Evolutionary conservation across 345 rosid genomes (phyloP).

Genomic region (Ricinus communis): DNA sequence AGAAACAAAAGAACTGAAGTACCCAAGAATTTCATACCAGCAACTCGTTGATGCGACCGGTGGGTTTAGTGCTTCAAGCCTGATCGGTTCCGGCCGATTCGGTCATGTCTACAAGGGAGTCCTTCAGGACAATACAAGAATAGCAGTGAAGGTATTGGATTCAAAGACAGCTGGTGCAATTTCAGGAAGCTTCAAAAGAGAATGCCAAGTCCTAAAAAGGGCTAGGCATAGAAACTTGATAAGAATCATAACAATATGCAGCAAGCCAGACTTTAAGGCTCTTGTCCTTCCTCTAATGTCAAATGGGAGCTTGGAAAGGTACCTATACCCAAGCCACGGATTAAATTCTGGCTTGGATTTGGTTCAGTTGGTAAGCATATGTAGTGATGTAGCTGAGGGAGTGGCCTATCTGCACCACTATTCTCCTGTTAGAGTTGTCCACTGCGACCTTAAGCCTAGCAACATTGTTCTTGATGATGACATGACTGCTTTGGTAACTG

Average conservation of each 20-base stretch:
- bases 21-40: conserved; percentile 63
- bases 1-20: conserved; percentile 43
- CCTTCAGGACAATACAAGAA: conserved; percentile 66
- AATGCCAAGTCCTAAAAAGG: conserved; percentile 71
- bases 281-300: conserved; percentile 82
- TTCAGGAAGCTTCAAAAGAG: conserved; percentile 70
- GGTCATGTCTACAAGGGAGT: conserved; percentile 88
- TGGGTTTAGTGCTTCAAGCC: conserved; percentile 62
- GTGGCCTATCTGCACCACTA: conserved; percentile 80
- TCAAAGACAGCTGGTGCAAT: conserved; percentile 45
- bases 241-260: conserved; percentile 79
- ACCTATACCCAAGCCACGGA: conserved; percentile 56
- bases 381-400: conserved; percentile 84
- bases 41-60: conserved; percentile 80
- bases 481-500: conserved; percentile 85
- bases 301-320: conserved; percentile 83
- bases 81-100: conserved; percentile 79
- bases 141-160: conserved; percentile 82
- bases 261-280: conserved; percentile 83
- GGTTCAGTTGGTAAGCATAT: conserved; percentile 69
- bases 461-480: conserved; percentile 86
- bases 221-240: conserved; percentile 85
- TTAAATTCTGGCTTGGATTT: conserved; percentile 41
- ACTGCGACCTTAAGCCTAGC: conserved; percentile 96
- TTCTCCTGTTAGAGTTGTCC: conserved; percentile 82